Conservation (phyloP, 2,329 filamentous ascomycete species). For the Apiospora hydei region DNA sequence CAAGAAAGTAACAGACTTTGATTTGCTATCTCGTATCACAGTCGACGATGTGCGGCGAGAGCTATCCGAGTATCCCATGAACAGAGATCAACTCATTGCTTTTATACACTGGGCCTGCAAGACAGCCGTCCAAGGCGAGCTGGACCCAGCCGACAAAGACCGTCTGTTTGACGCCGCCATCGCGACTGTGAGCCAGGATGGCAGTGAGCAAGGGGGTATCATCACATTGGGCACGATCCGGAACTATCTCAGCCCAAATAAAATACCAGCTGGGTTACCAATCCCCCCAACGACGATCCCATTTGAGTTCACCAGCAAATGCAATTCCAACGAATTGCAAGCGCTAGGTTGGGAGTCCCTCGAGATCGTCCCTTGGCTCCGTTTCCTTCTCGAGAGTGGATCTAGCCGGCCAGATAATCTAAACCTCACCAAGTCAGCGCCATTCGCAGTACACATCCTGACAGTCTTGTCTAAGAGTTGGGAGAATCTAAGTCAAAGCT, state of each 20-base stretch:
- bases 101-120: slow-evolving; percentile 86
- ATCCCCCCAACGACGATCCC: slow-evolving; percentile 84
- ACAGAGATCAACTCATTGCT: slow-evolving; percentile 77
- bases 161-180: slow-evolving; percentile 81
- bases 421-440: slow-evolving; percentile 73
- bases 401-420: slow-evolving; percentile 67
- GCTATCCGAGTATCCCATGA: slow-evolving; percentile 81
- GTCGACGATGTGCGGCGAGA: slow-evolving; percentile 86
- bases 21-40: slow-evolving; percentile 86
- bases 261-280: slow-evolving; percentile 82
- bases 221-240: slow-evolving; percentile 79
- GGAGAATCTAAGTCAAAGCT: slow-evolving; percentile 75
- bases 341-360: slow-evolving; percentile 87
- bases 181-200: slow-evolving; percentile 68
- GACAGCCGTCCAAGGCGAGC: slow-evolving; percentile 73
- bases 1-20: slow-evolving; percentile 80
- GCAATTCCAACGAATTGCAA: slow-evolving; percentile 73
- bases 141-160: slow-evolving; percentile 72
- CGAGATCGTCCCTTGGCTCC: slow-evolving; percentile 84
- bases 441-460: slow-evolving; percentile 80
- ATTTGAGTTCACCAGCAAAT: slow-evolving; percentile 78
- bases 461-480: slow-evolving; percentile 86
- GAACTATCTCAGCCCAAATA: slow-evolving; percentile 77
- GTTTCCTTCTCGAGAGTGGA: slow-evolving; percentile 76
- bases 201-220: slow-evolving; percentile 70